Evolutionary conservation across 495 filamentous ascomycete genomes (phyloP), one percentile per base, ranked within the genome.

Genomic region (Penicillium goetzii): DNA sequence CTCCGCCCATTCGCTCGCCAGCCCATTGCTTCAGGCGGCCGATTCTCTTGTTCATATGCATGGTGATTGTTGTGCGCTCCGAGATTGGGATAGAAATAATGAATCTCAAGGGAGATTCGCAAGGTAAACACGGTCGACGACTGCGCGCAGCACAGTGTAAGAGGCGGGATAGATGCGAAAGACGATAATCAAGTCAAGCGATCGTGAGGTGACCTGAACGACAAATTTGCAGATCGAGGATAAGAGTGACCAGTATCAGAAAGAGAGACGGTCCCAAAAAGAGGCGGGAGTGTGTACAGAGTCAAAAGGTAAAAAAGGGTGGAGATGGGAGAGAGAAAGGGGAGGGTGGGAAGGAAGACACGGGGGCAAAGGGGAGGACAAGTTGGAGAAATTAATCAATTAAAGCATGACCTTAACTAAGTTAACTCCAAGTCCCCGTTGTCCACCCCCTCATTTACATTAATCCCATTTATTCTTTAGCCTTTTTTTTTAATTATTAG

Each of bases 1-100:
- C 95, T 53, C 88, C 87, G 68, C 95, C 95, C 92, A 99, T 97
- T 78, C 92, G 89, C 81, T 99, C 95, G 59, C 92, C 92, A 12
- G 92, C 92, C 94, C 94, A 99, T 89, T 99, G 95, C 83, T 95
- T 96, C 81, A 97, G 88, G 63, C 96, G 90, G 77, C 92, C 95
- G 72, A 98, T 86, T 76, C 96, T 97, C 84, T 96, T 94, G 79
- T 93, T 94, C 81, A 97, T 88, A 78, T 93, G 92, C 93, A 97
- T 96, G 59, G 38, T 83, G 75, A 51, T 65, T 8, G 12, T 36
- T 32, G 43, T 15, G 40, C 21, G 14, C 17, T 57, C 12, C 41
- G 59, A 32, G 19, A n/a, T 52, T 32, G 34, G 21, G 36, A 45
- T 32, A 4, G 28, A 7, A 53, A 55, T 33, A 17, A 14, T 12